These are phyloP conservation scores for Niveomyces coronatus DNA, from an alignment of 2,329 filamentous ascomycete genomes.

Conservation along the genomic window DNA sequence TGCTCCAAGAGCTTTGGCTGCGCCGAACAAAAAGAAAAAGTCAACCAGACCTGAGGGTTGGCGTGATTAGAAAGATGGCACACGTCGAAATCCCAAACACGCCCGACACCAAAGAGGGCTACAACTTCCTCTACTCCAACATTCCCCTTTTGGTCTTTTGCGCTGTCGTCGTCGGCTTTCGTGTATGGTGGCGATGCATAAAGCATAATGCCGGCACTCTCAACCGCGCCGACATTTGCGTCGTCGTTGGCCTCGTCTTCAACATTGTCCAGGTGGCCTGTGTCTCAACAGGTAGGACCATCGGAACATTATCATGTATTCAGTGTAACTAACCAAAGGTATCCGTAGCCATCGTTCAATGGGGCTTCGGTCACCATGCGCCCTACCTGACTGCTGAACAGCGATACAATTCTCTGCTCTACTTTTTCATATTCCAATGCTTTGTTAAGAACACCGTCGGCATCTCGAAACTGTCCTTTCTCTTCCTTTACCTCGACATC, in stretches of 20 bases:
- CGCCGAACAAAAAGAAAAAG: too few relatives aligned
- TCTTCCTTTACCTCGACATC: slow-evolving; percentile 7
- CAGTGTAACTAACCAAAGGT: neutral
- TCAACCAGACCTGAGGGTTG: too few relatives aligned
- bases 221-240: slow-evolving; percentile 5
- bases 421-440: slow-evolving; percentile 9
- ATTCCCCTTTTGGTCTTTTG: slow-evolving; percentile 2
- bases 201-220: slow-evolving; percentile 6
- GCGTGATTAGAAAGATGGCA: slow-evolving; percentile 1
- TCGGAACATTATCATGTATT: neutral
- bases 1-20: too few relatives aligned
- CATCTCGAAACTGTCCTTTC: slow-evolving; percentile 3
- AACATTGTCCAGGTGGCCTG: slow-evolving; percentile 7
- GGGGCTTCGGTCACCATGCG: slow-evolving; percentile 7
- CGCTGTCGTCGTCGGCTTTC: slow-evolving; percentile 2
- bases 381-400: slow-evolving; percentile 4
- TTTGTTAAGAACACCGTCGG: slow-evolving; percentile 7
- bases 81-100: slow-evolving; percentile 3
- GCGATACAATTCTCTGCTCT: slow-evolving; percentile 5
- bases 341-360: slow-evolving; percentile 3
- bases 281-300: neutral
- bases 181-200: slow-evolving; percentile 9
- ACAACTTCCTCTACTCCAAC: slow-evolving; percentile 6
- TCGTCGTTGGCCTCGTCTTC: slow-evolving; percentile 5
- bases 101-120: slow-evolving; percentile 5